Evolutionary conservation across 2,329 filamentous ascomycete genomes (phyloP), one percentile per base, ranked within the genome.

Genomic region (Pezicula neosporulosa): DNA sequence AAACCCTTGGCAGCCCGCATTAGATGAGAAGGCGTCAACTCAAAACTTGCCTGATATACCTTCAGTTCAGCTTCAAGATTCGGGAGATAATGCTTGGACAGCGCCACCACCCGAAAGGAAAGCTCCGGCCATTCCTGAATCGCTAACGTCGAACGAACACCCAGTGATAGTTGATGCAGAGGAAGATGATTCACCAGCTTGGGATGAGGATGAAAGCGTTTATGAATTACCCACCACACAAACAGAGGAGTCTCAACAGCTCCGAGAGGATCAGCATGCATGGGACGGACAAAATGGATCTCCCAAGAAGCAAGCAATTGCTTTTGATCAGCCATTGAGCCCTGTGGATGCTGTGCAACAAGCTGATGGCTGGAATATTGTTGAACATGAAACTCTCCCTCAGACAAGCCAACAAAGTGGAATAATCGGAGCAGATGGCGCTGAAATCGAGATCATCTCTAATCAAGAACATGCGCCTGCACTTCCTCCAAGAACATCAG

Each of bases 1-100:
- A 35, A 67, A 67, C 54, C 64, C 65, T 37, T 67, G 64, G 65
- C 61, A 65, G 43, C 59, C 64, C 24, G 53, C 53, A 30, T 43
- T 58, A 15, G 50, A 60, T 30, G 51, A 55, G 16, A 56, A 61
- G 47, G n/a, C 54, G n/a, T 45, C 47, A 6, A 42, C 52, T 10
- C 47, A 55, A 38, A 37, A 37, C 13, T 36, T 49, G 18, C 51
- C 54, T 24, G 49, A 51, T 30, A 39, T 58, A 46, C 56, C 60
- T 24, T 51, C 53, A 6, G 27, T 62, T 12, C 51, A 49, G 39
- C 43, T 46, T 33, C 49, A 64, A 51, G 62, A 64, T 44, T 65
- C 60, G 1, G 60, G 60, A 35, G 61, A 62, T 45, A 53, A 59
- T 49, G 61, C 57, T 27, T 66, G 65, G 65, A 56, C 60, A 38